Percentiles rank a stretch among this genome's conserved stretches.
phyloP scores from a whole-genome alignment of 495 filamentous ascomycete species.

The Penicillium herquei region DNA sequence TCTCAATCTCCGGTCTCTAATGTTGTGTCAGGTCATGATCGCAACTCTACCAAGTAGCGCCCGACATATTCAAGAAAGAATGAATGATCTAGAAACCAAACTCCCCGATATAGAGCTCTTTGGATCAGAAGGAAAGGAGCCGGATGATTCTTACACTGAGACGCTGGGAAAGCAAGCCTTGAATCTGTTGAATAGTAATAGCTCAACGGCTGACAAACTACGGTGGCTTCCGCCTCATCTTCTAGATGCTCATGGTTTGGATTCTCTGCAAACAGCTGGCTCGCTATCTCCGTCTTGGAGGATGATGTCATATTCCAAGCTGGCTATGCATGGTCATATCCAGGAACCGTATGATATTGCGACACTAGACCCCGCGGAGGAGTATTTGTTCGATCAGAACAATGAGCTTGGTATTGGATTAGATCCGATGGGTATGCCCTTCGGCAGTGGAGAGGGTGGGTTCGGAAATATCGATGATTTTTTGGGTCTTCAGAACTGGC shows the following conservation, averaged over 20 bases:
- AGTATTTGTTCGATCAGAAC: neutral
- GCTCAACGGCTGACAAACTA: neutral
- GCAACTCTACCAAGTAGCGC: neutral
- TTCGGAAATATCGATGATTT: neutral
- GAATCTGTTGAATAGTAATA: neutral
- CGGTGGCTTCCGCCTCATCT: neutral
- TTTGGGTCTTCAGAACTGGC: neutral
- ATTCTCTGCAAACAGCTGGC: neutral
- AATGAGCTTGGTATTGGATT: neutral
- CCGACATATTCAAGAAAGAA: neutral
- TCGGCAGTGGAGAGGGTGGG: neutral
- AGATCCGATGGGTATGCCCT: neutral
- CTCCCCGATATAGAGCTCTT: neutral
- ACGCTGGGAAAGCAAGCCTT: neutral
- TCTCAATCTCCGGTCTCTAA: neutral
- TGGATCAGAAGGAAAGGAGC: neutral
- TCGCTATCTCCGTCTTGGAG: neutral
- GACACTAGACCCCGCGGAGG: neutral
- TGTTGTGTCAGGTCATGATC: neutral
- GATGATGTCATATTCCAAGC: neutral
- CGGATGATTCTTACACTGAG: neutral
- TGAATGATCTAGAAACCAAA: neutral
- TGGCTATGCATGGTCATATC: neutral
- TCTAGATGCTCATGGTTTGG: neutral
- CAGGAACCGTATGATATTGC: neutral